phyloP scores from a whole-genome alignment of 2,329 filamentous ascomycete species.

The Thelonectria blattea region DNA sequence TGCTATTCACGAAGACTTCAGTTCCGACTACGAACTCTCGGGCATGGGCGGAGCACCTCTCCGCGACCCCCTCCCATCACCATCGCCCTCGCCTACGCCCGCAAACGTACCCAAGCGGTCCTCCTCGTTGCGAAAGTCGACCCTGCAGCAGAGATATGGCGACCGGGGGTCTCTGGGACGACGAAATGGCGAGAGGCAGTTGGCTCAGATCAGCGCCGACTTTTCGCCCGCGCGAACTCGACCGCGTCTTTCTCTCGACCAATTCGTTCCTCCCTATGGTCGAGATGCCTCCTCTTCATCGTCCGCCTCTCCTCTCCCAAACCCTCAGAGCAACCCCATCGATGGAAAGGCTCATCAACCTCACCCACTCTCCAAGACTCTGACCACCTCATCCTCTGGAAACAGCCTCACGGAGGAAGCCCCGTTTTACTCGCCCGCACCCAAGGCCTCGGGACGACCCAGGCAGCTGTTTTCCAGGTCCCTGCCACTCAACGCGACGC shows the following conservation, averaged over 20 bases:
- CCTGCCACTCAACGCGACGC: conserved; percentile 47
- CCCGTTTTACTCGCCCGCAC: conserved; percentile 39
- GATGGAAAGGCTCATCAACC: conserved; percentile 60
- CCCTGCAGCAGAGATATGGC: conserved; percentile 81
- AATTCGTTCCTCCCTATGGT: conserved; percentile 69
- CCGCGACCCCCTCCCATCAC: conserved; percentile 52
- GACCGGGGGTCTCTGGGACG: conserved; percentile 70
- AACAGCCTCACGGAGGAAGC: conserved; percentile 79
- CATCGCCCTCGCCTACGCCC: conserved; percentile 53
- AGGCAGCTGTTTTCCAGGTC: conserved; percentile 48
- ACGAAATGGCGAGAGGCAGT: conserved; percentile 62
- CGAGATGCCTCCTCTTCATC: conserved; percentile 70
- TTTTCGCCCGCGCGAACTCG: conserved; percentile 65
- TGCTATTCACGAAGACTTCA: conserved; percentile 58
- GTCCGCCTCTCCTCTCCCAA: conserved; percentile 59
- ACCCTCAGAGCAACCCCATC: conserved; percentile 49
- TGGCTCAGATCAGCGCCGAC: conserved; percentile 59
- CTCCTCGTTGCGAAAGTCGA: conserved; percentile 83
- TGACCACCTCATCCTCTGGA: conserved; percentile 85
- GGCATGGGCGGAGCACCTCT: conserved; percentile 40
- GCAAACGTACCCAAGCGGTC: conserved; percentile 69
- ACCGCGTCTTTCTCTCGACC: conserved; percentile 79
- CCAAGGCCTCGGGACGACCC: conserved; percentile 36
- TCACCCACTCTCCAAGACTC: conserved; percentile 84
- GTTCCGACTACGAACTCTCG: conserved; percentile 60